Percentiles rank a stretch among this genome's conserved stretches.
These are phyloP conservation scores for Lipomyces kockii DNA, from an alignment of 805 yeast genomes.

Conservation along the genomic window DNA sequence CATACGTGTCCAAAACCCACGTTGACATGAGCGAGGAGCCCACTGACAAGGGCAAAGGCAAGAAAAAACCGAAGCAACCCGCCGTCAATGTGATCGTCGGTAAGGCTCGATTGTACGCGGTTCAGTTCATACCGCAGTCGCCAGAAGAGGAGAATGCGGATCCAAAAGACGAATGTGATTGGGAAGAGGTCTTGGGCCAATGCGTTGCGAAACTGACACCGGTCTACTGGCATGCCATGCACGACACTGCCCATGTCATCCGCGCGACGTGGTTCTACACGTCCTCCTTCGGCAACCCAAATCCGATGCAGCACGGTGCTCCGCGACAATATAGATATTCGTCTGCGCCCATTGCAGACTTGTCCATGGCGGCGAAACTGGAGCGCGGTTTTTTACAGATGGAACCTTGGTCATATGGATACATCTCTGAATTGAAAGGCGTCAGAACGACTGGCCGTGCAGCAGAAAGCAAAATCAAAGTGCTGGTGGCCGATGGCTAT, in stretches of 20 bases:
- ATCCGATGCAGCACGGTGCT: conserved; percentile 6
- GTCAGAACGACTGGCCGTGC: conserved; percentile 34
- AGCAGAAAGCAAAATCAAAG: conserved; percentile 37
- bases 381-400: conserved; percentile 36
- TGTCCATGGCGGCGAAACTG: conserved; percentile 33
- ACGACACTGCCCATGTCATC: conserved; percentile 44
- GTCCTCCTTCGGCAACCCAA: conserved; percentile 7
- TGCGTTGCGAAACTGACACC: conserved; percentile 42
- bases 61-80: conserved; percentile 12
- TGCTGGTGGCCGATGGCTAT: conserved; percentile 20
- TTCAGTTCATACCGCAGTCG: conserved; percentile 29
- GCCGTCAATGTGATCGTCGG: conserved; percentile 36
- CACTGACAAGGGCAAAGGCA: conserved; percentile 8
- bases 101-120: conserved; percentile 34
- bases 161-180: neutral
- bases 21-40: conserved; percentile 13
- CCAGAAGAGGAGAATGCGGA: conserved; percentile 7
- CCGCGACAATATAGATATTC: conserved; percentile 34
- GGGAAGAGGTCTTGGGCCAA: conserved; percentile 20
- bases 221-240: conserved; percentile 48
- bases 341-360: conserved; percentile 42
- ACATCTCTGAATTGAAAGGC: conserved; percentile 35
- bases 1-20: conserved; percentile 19
- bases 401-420: conserved; percentile 38
- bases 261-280: conserved; percentile 48